These are phyloP conservation scores for Sarcocystis neurona DNA, from an alignment of 169 alveolate species.

Conservation along the genomic window DNA sequence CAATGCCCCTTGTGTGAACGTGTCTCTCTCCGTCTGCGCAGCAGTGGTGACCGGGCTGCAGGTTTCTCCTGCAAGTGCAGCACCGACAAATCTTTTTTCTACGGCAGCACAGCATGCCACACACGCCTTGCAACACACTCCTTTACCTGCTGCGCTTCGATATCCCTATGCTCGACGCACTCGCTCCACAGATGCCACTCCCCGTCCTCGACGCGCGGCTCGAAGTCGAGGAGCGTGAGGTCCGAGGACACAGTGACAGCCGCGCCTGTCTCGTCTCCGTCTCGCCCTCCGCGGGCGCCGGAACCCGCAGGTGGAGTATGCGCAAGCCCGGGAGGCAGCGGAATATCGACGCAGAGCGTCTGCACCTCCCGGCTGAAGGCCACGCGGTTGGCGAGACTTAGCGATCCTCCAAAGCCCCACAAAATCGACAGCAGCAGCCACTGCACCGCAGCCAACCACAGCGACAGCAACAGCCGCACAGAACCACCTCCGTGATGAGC, in stretches of 20 bases:
- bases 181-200: slow-evolving; percentile 93
- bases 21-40: too few species aligned
- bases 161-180: slow-evolving; percentile 90
- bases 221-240: slow-evolving; percentile 90
- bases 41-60: too few species aligned
- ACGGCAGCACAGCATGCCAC: not conserved
- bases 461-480: too few species aligned
- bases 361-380: slow-evolving; percentile 80
- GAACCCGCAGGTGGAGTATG: too few species aligned
- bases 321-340: slow-evolving; percentile 59
- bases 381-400: slow-evolving; percentile 85
- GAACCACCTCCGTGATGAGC: too few species aligned
- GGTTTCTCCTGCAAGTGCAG: not conserved
- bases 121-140: not conserved
- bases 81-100: not conserved
- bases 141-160: slow-evolving; percentile 72
- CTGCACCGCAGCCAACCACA: slow-evolving; percentile 72
- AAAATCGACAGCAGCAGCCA: slow-evolving; percentile 82
- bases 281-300: too few species aligned
- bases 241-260: too few species aligned
- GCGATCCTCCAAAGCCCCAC: slow-evolving; percentile 95
- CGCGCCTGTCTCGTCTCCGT: slow-evolving; percentile 38
- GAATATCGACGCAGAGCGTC: slow-evolving; percentile 73
- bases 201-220: slow-evolving; percentile 91
- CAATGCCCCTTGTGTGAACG: too few species aligned